Base-by-base conservation (phyloP, 177 flowering plant species). In the Telopea speciosissima region DNA sequence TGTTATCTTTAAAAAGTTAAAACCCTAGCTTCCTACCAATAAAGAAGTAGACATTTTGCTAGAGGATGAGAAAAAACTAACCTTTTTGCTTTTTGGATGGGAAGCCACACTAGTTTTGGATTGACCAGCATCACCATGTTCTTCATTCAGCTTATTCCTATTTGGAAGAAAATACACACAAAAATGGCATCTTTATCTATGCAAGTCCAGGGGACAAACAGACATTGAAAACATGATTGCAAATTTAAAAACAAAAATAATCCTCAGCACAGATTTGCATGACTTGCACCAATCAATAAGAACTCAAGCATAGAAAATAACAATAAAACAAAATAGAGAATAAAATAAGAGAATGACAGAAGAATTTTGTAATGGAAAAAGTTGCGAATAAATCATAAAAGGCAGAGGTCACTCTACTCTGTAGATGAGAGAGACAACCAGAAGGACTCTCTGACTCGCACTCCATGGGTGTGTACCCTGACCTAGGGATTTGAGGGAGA, bases 11-110 rank as follows among this genome's bases (percentile, higher is more conserved):
- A 36, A 36, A 36, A 24, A 17, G 23, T 16, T 63, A 19, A 19
- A 17, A 63, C 42, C 9, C 19, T 21, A 28, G 31, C 31, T 4
- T 28, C n/a, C 22, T 28, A 5, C 66, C 66, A 63, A 40, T 8
- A 42, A 42, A 24, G 11, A 44, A 45, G 23, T 58, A 9, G 3
- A 49, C 14, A 12, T 49, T 44, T 24, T 4, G 14, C 19, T 45
- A 19, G 26, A 52, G 36, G 10, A 62, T 45, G 26, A 7, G 63
- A 80, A 75, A 61, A n/a, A 19, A 7, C 23, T 24, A 58, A 87
- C 89, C 88, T 80, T 83, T 72, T 77, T 76, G n/a, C 36, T 8
- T 68, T 70, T 81, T 31, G 70, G 75, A 17, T 10, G 74, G 70
- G 81, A 80, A 69, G 60, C 77, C 24, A 76, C 68, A 62, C 69